Base-by-base conservation (phyloP, 441 rosid species). In the Aquilaria agallochum region DNA sequence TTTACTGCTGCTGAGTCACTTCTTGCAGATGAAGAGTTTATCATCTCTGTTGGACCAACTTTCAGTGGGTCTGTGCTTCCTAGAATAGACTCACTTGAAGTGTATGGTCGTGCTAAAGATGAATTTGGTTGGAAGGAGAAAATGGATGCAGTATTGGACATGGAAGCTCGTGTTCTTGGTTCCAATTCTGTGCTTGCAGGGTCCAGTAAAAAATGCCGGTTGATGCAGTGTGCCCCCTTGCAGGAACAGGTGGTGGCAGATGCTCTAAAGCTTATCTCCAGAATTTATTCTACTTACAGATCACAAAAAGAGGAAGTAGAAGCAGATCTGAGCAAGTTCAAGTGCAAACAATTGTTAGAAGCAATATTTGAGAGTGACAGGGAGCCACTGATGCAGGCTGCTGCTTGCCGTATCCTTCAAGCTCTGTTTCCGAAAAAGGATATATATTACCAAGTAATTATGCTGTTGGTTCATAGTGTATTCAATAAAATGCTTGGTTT, bases 51-150 rank as follows among this genome's bases (percentile, higher is more conserved):
- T 66, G 99, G 98, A 63, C 85, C 98, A 49, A 85, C 98, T 53
- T 79, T 88, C 70, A 89, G 87, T 76, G 97, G 96, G 72, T 83
- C 94, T 70, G 76, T 88, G 63, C 66, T 85, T 46, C 95, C 99
- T 47, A 88, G 99, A 83, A 86, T 96, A 63, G 99, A 96, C 47
- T 83, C 84, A 9, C 99, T 96, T 74, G 99, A 96, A 83, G 94
- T 94, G 48, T 91, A 96, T 80, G 99, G 99, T 50, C 95, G 95
- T 59, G 91, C 95, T 72, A 96, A 96, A 82, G 99, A 96, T 82
- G 99, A 96, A 82, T 96, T 94, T 84, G 99, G 99, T 55, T 96
- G 99, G 99, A 96, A 96, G 77, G 99, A 96, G 76, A 94, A 94
- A 72, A 88, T 94, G 89, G 98, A 94, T 77, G 88, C 83, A 62